phyloP scores from a whole-genome alignment of 768 basidiomycete genomes.

The Lactarius quietus region DNA sequence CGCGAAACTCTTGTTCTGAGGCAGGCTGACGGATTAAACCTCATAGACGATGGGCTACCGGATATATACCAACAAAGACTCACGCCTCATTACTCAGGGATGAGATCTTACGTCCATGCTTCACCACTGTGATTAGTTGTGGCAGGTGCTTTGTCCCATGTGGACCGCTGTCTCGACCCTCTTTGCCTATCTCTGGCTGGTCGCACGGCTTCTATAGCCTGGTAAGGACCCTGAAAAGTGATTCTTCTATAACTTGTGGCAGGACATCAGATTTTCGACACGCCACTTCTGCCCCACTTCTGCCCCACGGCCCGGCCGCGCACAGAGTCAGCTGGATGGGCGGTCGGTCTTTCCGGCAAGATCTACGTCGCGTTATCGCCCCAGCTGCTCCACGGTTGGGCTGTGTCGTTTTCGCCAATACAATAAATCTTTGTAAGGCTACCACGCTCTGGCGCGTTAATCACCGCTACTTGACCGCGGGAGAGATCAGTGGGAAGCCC shows the following conservation, averaged over 20 bases:
- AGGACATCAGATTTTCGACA: conserved; percentile 17
- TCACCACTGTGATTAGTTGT: background rate
- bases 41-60: conserved; percentile 3
- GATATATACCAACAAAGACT: conserved; percentile 8
- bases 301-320: conserved; percentile 11
- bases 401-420: background rate
- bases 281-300: conserved; percentile 8
- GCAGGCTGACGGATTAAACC: background rate
- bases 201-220: conserved; percentile 4
- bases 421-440: background rate
- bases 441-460: conserved; percentile 14
- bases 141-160: conserved; percentile 20
- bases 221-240: conserved; percentile 14
- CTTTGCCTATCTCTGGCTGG: conserved; percentile 3
- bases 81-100: conserved; percentile 6
- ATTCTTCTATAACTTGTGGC: conserved; percentile 12
- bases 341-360: background rate
- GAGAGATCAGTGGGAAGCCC: conserved; percentile 4
- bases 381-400: conserved; percentile 4
- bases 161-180: background rate
- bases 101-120: conserved; percentile 1
- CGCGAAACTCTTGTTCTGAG: background rate
- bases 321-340: conserved; percentile 11
- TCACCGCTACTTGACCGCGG: conserved; percentile 4
- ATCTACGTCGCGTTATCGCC: conserved; percentile 20